These are phyloP conservation scores for Acanthamoeba lenticulata DNA, from an alignment of 208 protist genomes.

Conservation along the genomic window DNA sequence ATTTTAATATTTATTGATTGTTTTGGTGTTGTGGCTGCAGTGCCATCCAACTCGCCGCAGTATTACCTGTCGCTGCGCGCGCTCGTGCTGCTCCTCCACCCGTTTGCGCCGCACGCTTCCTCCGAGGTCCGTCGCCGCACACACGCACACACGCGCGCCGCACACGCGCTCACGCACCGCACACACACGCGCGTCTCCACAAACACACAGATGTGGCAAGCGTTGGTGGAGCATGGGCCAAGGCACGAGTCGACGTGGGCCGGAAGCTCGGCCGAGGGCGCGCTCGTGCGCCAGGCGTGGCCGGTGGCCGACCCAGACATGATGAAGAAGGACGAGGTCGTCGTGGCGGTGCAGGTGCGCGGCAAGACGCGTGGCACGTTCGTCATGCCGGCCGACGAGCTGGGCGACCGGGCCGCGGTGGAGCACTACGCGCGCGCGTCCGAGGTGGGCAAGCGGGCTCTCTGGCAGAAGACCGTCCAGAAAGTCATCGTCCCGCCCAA, in stretches of 20 bases:
- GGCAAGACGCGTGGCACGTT: slow-evolving; percentile 52
- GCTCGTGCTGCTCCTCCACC: slow-evolving; percentile 64
- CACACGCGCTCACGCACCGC: background rate
- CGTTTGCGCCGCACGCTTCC: slow-evolving; percentile 71
- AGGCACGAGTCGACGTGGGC: background rate
- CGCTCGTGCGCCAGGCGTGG: background rate
- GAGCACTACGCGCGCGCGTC: slow-evolving; percentile 6
- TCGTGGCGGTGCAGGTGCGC: slow-evolving; percentile 13
- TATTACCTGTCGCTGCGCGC: slow-evolving; percentile 55
- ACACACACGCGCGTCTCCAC: background rate
- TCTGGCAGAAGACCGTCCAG: background rate
- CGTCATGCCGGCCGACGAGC: background rate
- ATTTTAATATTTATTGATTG: background rate
- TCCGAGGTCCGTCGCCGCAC: background rate
- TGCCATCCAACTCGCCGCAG: background rate
- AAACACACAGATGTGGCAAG: background rate
- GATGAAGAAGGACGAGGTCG: slow-evolving; percentile 46
- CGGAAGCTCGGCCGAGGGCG: background rate
- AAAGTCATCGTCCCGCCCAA: slow-evolving; percentile 35
- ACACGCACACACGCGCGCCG: background rate
- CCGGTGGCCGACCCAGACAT: background rate
- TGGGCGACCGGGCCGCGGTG: background rate
- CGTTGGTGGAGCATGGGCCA: background rate
- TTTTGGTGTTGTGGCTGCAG: background rate
- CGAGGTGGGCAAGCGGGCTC: slow-evolving; percentile 31